Base-by-base conservation (phyloP, 805 yeast genomes). In the Saturnispora silvae region DNA sequence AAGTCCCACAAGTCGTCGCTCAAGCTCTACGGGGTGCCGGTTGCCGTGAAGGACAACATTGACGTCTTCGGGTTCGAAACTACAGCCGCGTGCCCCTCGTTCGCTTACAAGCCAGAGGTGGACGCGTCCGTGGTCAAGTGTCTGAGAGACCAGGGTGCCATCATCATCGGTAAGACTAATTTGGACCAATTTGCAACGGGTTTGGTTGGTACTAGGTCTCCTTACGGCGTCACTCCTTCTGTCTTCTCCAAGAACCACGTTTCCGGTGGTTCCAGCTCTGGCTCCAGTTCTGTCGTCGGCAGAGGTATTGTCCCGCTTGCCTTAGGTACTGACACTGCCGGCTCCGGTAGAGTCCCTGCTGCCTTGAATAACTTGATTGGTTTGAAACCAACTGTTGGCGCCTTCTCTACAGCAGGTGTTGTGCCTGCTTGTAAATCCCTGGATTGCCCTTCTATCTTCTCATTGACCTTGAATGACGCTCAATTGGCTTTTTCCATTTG, bases 161-260 rank as follows among this genome's bases (percentile, higher is more conserved):
- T 89, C 40, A 72, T 89, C 28, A 66, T 89, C 33, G 97, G 97
- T 42, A 89, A 89, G 59, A 92, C 97, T 38, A 89, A 89, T 58
- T 65, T 89, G 57, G 98, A 89, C 57, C 98, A 89, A 59, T 89
- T 89, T 61, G 97, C 97, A 10, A 92, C 98, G 3, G 98, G 98
- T 27, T 68, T 89, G 41, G 97, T 89, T 2, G 98, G 98, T 31
- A 78, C 85, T 23, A 72, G 98, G 52, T 82, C 95, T 5, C 97
- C 98, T 1, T 89, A 89, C 54, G 98, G 98, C 10, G 72, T 77
- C 48, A 81, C 95, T 4, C 76, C 85, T 27, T 79, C 80, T 57
- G 77, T 89, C 1, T 85, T 89, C 58, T 66, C 80, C 47, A 62
- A 67, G 34, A 65, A 75, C 33, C 86, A 86, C 53, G 96, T 89